Base-by-base conservation (phyloP, 2,329 filamentous ascomycete genomes). In the Zymoseptoria passerinii region DNA sequence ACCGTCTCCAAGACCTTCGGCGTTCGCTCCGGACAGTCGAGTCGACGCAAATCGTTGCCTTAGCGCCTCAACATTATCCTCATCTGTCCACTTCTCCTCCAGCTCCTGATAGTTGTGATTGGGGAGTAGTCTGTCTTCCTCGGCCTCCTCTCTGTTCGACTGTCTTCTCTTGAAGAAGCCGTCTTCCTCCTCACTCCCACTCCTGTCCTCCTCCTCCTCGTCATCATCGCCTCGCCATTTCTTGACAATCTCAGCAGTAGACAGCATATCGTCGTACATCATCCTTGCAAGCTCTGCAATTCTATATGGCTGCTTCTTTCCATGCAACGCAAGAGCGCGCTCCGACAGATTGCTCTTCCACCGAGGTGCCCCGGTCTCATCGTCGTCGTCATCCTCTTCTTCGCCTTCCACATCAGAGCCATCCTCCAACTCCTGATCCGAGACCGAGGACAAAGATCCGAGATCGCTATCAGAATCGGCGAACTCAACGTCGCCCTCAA, bases 381-480 rank as follows among this genome's bases (percentile, higher is more conserved):
- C 87, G 40, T 86, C 85, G 49, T 91, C 89, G 54, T 89, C 87
- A 23, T 82, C 82, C 1, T 79, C 81, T 9, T 76, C 77, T 3
- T 62, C 63, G 48, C 66, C 62, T 10, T 67, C 68, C 3, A 77
- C 76, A 19, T 77, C 77, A 13, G 71, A 71, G 9, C 67, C 77
- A 57, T 78, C 79, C 52, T 81, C 80, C 2, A 80, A 64, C 28
- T 81, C 78, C 58, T 80, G 79, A 19, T 83, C 81, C 7, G 83
- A 81, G 8, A 76, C 80, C 0, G 79, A 80, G 8, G 90, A 95
- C 63, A 96, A 75, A 3, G 92, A 96, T 6, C 94, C 94, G 4
- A 99, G 80, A 71, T 99, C 95, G 0, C 94, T 99, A 73, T 99
- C 95, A 69, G 90, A 96, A 69, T 99, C 94, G 13, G 94, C 94